phyloP scores from a whole-genome alignment of 208 protist genomes.

The Wallacemonas sp. region DNA sequence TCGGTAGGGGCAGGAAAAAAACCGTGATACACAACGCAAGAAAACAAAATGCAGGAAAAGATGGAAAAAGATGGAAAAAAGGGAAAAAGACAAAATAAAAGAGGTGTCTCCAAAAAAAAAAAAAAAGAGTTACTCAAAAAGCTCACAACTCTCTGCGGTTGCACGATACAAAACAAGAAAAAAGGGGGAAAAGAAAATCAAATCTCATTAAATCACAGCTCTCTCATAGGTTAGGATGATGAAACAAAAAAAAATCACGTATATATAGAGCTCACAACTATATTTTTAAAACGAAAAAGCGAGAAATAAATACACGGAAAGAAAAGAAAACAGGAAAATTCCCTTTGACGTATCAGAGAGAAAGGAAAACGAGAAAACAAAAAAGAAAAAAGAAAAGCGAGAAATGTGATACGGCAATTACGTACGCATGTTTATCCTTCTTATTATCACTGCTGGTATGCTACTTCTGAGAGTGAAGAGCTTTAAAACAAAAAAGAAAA shows the following conservation, averaged over 20 bases:
- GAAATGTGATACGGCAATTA: background rate
- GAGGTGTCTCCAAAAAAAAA: conserved; percentile 5
- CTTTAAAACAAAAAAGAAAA: too few relatives aligned
- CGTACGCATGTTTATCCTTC: background rate
- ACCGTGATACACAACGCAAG: too few relatives aligned
- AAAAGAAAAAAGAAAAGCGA: background rate
- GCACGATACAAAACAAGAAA: conserved; percentile 3
- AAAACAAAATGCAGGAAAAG: too few relatives aligned
- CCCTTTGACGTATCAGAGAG: background rate
- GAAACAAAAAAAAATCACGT: conserved; percentile 19
- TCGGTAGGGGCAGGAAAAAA: too few relatives aligned
- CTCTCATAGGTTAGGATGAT: background rate
- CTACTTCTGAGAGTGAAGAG: background rate
- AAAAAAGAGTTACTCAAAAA: background rate
- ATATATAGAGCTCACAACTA: conserved; percentile 15
- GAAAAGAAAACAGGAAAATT: conserved; percentile 15
- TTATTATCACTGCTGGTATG: background rate
- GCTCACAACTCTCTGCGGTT: background rate
- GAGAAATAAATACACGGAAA: conserved; percentile 27
- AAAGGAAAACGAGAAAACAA: conserved; percentile 1
- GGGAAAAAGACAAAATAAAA: conserved; percentile 8
- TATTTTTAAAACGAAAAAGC: too few relatives aligned
- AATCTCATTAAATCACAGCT: conserved; percentile 9
- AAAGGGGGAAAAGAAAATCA: conserved; percentile 4
- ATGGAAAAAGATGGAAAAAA: background rate